Evolutionary conservation across 768 basidiomycete genomes (phyloP).

Genomic region (Collybia sordida): DNA sequence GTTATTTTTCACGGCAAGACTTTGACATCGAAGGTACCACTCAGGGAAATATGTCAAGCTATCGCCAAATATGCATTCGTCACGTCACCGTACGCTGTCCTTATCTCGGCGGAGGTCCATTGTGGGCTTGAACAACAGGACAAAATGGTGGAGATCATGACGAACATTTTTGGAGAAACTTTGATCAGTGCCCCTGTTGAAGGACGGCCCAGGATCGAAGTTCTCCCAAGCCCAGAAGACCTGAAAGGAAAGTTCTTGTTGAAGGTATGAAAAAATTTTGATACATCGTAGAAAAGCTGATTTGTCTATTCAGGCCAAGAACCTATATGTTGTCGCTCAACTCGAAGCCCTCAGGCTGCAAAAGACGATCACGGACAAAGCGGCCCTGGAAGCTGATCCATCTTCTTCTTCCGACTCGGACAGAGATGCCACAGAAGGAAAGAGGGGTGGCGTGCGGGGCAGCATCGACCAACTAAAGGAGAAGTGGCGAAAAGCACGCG

Average conservation of each 20-base stretch:
- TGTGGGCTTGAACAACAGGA: conserved; percentile 65
- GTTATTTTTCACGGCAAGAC: conserved; percentile 94
- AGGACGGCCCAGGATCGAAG: conserved; percentile 43
- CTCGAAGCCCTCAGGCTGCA: conserved; percentile 12
- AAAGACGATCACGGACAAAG: conserved; percentile 17
- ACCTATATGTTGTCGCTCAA: conserved; percentile 48
- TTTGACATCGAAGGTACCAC: conserved; percentile 80
- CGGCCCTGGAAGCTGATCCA: background rate
- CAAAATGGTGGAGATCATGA: conserved; percentile 47
- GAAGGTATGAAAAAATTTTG: conserved; percentile 51
- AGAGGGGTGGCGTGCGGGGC: too few relatives aligned
- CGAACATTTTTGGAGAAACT: conserved; percentile 43
- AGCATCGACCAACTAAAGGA: conserved; percentile 19
- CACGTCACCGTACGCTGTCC: conserved; percentile 90
- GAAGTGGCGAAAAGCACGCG: conserved; percentile 14
- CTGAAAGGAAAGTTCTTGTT: conserved; percentile 79
- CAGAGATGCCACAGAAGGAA: too few relatives aligned
- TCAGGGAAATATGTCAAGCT: conserved; percentile 81
- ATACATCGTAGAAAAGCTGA: background rate
- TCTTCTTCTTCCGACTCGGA: too few relatives aligned
- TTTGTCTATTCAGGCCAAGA: conserved; percentile 60
- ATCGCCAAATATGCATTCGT: conserved; percentile 94
- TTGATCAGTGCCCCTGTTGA: conserved; percentile 34
- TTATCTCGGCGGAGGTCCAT: conserved; percentile 97
- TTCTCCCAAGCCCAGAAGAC: conserved; percentile 85